A percentile compares a stretch with the other conserved stretches of the same genome.
These are phyloP conservation scores for Cucumis cinereus DNA, from an alignment of 306 rosid genomes.

Conservation along the genomic window DNA sequence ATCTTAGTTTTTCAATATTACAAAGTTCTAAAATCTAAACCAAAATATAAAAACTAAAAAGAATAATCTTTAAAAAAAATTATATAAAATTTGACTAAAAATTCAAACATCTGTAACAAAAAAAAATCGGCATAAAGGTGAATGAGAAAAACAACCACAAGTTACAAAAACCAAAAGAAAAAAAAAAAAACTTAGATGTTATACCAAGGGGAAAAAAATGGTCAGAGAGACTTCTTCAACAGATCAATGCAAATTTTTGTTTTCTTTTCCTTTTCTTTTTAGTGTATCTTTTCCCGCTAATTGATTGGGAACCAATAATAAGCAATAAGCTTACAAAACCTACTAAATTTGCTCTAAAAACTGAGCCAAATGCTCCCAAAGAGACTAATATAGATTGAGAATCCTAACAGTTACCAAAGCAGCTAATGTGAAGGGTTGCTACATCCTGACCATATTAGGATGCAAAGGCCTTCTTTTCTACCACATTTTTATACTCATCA, in stretches of 20 bases:
- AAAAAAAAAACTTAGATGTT: no score
- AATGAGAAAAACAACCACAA: no score
- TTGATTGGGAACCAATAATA: neutral
- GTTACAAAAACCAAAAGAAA: no score
- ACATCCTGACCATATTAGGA: neutral
- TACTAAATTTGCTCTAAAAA: neutral
- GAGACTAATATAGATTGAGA: neutral
- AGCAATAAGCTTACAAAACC: neutral
- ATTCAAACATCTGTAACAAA: no score
- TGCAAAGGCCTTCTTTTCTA: neutral
- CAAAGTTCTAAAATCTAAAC: no score
- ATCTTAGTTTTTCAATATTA: no score
- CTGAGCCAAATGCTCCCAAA: neutral
- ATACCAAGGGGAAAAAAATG: no score
- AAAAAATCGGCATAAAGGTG: no score
- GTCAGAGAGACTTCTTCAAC: neutral
- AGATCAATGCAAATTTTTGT: neutral
- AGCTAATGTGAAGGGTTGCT: neutral
- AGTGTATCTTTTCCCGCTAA: neutral
- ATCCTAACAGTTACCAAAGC: neutral
- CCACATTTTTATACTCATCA: neutral
- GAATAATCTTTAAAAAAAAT: no score
- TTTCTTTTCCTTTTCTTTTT: no score
- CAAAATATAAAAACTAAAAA: no score
- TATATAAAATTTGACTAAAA: no score